Evolutionary conservation across 1,284 basidiomycete genomes (phyloP).

Genomic region (Ganoderma multipileum): DNA sequence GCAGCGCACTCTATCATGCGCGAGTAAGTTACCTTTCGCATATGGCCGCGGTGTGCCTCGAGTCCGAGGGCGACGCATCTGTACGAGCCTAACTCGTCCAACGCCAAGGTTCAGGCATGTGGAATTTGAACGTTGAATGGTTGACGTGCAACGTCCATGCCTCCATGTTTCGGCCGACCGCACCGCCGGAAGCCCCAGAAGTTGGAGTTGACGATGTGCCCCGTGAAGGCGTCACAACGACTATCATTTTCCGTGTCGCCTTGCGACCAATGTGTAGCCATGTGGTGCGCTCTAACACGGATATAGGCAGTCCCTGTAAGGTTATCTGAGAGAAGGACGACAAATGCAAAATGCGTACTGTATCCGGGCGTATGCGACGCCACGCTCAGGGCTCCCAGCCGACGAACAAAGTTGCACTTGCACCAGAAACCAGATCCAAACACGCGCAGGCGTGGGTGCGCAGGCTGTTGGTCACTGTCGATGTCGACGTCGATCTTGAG

Average conservation of each 20-base stretch:
- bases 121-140: background rate
- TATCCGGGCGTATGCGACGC: background rate
- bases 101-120: background rate
- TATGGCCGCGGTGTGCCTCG: background rate
- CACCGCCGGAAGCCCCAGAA: background rate
- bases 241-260: background rate
- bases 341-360: background rate
- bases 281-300: background rate
- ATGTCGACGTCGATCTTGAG: background rate
- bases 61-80: background rate
- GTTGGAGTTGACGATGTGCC: background rate
- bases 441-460: background rate
- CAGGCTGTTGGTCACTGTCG: background rate
- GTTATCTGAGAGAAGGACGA: background rate
- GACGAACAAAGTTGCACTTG: constrained; percentile 1
- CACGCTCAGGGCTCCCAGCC: background rate
- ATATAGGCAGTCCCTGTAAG: background rate
- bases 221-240: background rate
- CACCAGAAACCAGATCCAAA: too few relatives aligned
- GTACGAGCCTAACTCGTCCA: background rate
- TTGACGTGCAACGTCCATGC: background rate
- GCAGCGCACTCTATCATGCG: background rate
- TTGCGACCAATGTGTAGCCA: background rate
- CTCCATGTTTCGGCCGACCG: background rate
- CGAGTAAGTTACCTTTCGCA: background rate